Evolutionary conservation across 768 basidiomycete species (phyloP).

Genomic region (Termitomyces sp.): DNA sequence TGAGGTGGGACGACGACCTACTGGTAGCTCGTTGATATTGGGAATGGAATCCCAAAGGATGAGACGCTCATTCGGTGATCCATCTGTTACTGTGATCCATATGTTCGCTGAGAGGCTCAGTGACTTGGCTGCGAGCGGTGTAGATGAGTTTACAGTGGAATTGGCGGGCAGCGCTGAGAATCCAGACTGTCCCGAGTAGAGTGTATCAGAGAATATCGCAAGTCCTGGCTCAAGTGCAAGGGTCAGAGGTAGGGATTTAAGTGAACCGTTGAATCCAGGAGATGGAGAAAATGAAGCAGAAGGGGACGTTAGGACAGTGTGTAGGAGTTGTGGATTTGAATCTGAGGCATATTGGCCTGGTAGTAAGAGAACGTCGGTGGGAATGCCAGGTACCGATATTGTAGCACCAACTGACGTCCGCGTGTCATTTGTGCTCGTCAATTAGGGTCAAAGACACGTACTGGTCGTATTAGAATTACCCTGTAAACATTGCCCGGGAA

Average conservation of each 20-base stretch:
- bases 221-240: constrained; percentile 54
- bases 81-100: constrained; percentile 48
- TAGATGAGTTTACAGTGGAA: constrained; percentile 32
- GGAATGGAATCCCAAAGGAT: constrained; percentile 79
- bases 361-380: constrained; percentile 46
- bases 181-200: constrained; percentile 50
- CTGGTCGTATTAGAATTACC: constrained; percentile 59
- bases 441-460: constrained; percentile 13
- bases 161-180: constrained; percentile 43
- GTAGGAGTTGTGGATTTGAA: constrained; percentile 54
- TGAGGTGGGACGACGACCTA: constrained; percentile 35
- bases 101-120: constrained; percentile 50
- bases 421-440: background rate
- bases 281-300: constrained; percentile 45
- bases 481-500: constrained; percentile 69
- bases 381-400: constrained; percentile 43
- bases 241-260: constrained; percentile 45
- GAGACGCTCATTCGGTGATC: constrained; percentile 41
- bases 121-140: constrained; percentile 41
- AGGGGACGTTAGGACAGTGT: constrained; percentile 49
- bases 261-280: constrained; percentile 49
- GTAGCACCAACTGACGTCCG: constrained; percentile 49
- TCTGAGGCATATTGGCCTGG: constrained; percentile 61
- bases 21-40: constrained; percentile 67
- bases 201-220: constrained; percentile 41